phyloP scores from a whole-genome alignment of 495 filamentous ascomycete genomes.

The Amphirosellinia nigrospora region DNA sequence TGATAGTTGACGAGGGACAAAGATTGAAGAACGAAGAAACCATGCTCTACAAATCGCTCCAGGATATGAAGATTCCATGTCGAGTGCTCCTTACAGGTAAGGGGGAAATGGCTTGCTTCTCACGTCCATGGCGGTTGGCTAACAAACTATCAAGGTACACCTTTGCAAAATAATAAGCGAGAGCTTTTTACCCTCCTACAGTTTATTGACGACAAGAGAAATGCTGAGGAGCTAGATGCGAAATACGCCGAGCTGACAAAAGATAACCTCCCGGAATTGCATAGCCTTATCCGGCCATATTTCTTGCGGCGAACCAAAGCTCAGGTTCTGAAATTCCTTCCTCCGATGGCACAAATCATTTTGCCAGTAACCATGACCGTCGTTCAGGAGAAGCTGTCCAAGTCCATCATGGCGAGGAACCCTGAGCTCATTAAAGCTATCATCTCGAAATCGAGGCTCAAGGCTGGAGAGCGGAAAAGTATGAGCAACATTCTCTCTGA shows the following conservation, averaged over 20 bases:
- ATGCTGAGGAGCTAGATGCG: slow-evolving; percentile 74
- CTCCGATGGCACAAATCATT: slow-evolving; percentile 92
- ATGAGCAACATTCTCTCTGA: slow-evolving; percentile 96
- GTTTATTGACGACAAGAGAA: slow-evolving; percentile 74
- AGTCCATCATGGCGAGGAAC: slow-evolving; percentile 89
- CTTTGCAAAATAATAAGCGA: slow-evolving; percentile 91
- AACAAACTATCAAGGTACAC: slow-evolving; percentile 60
- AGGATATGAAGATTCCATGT: slow-evolving; percentile 73
- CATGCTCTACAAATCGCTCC: slow-evolving; percentile 76
- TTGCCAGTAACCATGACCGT: slow-evolving; percentile 90
- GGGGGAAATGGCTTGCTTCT: slow-evolving; percentile 26
- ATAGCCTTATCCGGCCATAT: slow-evolving; percentile 84
- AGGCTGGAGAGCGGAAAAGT: slow-evolving; percentile 72
- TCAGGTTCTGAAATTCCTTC: slow-evolving; percentile 86
- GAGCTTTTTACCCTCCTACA: slow-evolving; percentile 96
- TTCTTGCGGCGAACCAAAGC: slow-evolving; percentile 78
- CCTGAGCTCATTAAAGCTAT: slow-evolving; percentile 87
- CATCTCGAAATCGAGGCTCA: slow-evolving; percentile 68
- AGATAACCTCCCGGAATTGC: slow-evolving; percentile 80
- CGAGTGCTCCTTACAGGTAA: slow-evolving; percentile 79
- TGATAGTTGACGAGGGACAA: slow-evolving; percentile 96
- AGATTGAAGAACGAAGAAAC: slow-evolving; percentile 93
- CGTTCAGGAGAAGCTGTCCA: slow-evolving; percentile 92
- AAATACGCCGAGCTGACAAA: slow-evolving; percentile 75
- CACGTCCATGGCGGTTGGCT: slow-evolving; percentile 14